Conservation (phyloP, 2,329 filamentous ascomycete species). For the Aspergillus uvarum region DNA sequence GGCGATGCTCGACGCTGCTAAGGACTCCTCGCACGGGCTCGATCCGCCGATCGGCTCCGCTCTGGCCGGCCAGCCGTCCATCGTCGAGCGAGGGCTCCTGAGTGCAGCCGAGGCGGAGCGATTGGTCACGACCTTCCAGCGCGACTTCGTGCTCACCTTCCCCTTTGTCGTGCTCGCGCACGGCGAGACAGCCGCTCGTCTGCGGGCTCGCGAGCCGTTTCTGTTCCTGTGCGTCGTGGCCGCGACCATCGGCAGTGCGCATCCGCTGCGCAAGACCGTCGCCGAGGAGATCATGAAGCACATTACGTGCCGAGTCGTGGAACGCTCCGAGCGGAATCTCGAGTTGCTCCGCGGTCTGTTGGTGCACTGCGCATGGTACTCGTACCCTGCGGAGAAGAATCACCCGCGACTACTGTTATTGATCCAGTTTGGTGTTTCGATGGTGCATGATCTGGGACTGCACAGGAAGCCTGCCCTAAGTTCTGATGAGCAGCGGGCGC, state of each 20-base stretch:
- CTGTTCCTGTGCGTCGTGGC: slow-evolving; percentile 23
- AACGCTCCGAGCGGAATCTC: slow-evolving; percentile 24
- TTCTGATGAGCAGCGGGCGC: slow-evolving; percentile 20
- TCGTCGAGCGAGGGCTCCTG: slow-evolving; percentile 24
- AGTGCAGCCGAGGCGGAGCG: slow-evolving; percentile 22
- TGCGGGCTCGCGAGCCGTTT: slow-evolving; percentile 18
- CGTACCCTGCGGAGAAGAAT: slow-evolving; percentile 24
- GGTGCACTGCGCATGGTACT: slow-evolving; percentile 25
- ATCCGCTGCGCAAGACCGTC: slow-evolving; percentile 19
- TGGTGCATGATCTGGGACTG: slow-evolving; percentile 19
- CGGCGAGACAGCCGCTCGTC: slow-evolving; percentile 16
- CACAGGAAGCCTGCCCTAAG: slow-evolving; percentile 17
- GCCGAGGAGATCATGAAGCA: slow-evolving; percentile 26
- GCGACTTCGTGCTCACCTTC: slow-evolving; percentile 19
- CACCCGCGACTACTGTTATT: slow-evolving; percentile 25
- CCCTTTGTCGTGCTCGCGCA: slow-evolving; percentile 21
- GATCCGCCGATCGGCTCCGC: slow-evolving; percentile 19
- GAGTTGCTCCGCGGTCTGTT: slow-evolving; percentile 25
- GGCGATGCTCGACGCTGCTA: slow-evolving; percentile 16
- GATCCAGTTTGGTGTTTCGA: slow-evolving; percentile 23
- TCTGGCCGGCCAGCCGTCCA: slow-evolving; percentile 21
- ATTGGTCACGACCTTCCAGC: slow-evolving; percentile 17
- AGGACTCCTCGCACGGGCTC: slow-evolving; percentile 22
- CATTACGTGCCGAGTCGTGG: slow-evolving; percentile 17
- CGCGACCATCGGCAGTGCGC: slow-evolving; percentile 20